Evolutionary conservation across 2,329 filamentous ascomycete species (phyloP).

Genomic region (Beauveria brongniartii): DNA sequence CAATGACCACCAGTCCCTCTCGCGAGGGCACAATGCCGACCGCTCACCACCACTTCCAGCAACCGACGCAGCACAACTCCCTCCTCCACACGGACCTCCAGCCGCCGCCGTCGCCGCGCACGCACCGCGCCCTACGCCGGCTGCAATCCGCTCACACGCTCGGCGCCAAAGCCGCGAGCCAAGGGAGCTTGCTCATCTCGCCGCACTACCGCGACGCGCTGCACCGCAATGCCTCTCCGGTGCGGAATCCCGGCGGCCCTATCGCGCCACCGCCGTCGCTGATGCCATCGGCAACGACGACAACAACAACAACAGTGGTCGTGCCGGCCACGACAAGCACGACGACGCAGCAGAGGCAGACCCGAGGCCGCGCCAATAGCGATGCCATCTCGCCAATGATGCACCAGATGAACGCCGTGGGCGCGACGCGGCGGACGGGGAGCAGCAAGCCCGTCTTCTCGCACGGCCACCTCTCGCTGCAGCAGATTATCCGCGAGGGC

Average conservation of each 20-base stretch:
- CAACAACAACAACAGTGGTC: conserved; percentile 14
- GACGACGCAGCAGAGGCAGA: neutral
- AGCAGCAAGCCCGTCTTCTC: conserved; percentile 37
- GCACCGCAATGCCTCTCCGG: conserved; percentile 28
- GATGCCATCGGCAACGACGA: conserved; percentile 10
- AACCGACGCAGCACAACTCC: neutral
- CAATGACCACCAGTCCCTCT: conserved; percentile 7
- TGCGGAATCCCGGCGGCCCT: conserved; percentile 16
- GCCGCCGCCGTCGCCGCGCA: conserved; percentile 53
- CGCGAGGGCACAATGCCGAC: neutral
- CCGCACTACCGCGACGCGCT: conserved; percentile 47
- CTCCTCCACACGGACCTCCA: conserved; percentile 37
- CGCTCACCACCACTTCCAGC: neutral
- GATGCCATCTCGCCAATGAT: conserved; percentile 46
- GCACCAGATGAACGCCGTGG: conserved; percentile 29
- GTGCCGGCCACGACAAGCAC: conserved; percentile 18
- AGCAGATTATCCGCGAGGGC: conserved; percentile 72
- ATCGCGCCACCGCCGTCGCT: neutral
- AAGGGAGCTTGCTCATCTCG: conserved; percentile 48
- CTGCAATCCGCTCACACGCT: conserved; percentile 69
- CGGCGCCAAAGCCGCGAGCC: conserved; percentile 43
- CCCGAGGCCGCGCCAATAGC: conserved; percentile 61
- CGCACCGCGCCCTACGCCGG: conserved; percentile 60
- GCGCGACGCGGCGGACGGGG: conserved; percentile 29
- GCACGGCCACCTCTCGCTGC: conserved; percentile 55